phyloP scores from a whole-genome alignment of 2,329 filamentous ascomycete species.

The Diplodia corticola region DNA sequence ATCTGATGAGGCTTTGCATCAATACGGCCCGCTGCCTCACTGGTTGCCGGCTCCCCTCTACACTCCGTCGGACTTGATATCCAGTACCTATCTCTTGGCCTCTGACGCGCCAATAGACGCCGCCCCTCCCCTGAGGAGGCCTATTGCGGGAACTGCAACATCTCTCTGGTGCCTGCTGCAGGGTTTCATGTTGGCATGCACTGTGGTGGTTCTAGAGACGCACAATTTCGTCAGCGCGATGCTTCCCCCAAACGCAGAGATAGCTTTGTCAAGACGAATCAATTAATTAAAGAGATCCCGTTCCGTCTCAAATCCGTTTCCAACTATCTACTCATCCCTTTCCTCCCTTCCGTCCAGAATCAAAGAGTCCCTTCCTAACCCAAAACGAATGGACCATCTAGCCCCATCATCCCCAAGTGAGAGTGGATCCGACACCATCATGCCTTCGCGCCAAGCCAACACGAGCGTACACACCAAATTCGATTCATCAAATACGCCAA shows the following conservation, averaged over 20 bases:
- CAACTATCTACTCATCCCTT: not conserved
- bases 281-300: not conserved
- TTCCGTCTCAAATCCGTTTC: not conserved
- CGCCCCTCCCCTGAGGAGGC: not conserved
- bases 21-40: slow-evolving; percentile 5
- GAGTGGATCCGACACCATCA: not conserved
- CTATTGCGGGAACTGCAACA: slow-evolving; percentile 1
- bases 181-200: not conserved
- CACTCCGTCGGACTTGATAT: not conserved
- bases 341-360: not conserved
- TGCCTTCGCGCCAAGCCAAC: not conserved
- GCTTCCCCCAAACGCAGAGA: not conserved
- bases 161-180: not conserved
- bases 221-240: not conserved
- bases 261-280: not conserved
- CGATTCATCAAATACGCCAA: not conserved
- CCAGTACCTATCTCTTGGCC: not conserved
- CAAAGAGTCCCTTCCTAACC: not conserved
- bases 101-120: not conserved
- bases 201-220: not conserved
- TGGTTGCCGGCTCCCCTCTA: slow-evolving; percentile 17
- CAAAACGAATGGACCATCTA: not conserved
- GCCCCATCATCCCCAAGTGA: not conserved
- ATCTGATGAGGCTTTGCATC: not conserved
- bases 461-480: not conserved